Evolutionary conservation across 2,329 filamentous ascomycete genomes (phyloP), one percentile per base, ranked within the genome.

Genomic region (Colletotrichum coccodes): DNA sequence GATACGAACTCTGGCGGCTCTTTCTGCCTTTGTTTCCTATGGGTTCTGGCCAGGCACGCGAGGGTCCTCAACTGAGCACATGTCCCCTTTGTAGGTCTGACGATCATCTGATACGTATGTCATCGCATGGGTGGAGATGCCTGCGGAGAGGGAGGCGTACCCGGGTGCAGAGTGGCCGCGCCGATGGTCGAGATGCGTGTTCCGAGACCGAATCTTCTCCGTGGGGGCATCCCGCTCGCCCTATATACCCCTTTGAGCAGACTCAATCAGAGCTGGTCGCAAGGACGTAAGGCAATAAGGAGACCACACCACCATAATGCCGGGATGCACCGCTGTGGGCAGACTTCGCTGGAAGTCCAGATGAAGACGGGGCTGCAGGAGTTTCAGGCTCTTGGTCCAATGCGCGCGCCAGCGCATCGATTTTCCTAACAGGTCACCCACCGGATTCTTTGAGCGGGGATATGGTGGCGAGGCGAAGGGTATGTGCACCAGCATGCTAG

Each of bases 321-420:
- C 6, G 14, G 21, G 40, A 36, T 36, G 12, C 4, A 32, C 1
- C 28, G 14, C 12, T 38, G 42, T 68, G 65, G 65, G 61, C 61
- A 58, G 40, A 44, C 60, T 61, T 49, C 34, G 47, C 54, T 50
- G 49, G 40, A 49, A 69, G 61, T 69, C 66, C 66, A 66, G 61
- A 69, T 54, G 66, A 68, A 60, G 57, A 60, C 47, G 66, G 66
- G 61, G 66, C 66, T 60, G 49, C 36, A 46, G 40, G 34, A 61
- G 65, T 65, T 68, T 68, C 65, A 68, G 61, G 49, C 61, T 47
- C 42, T 60, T n/a, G n/a, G n/a, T n/a, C n/a, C n/a, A n/a, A n/a
- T n/a, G n/a, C n/a, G n/a, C n/a, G n/a, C n/a, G n/a, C n/a, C n/a
- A n/a, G n/a, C n/a, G n/a, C n/a, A n/a, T n/a, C n/a, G n/a, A n/a